Evolutionary conservation across 2,329 filamentous ascomycete species (phyloP).

Genomic region (Verticillium tricorpus): DNA sequence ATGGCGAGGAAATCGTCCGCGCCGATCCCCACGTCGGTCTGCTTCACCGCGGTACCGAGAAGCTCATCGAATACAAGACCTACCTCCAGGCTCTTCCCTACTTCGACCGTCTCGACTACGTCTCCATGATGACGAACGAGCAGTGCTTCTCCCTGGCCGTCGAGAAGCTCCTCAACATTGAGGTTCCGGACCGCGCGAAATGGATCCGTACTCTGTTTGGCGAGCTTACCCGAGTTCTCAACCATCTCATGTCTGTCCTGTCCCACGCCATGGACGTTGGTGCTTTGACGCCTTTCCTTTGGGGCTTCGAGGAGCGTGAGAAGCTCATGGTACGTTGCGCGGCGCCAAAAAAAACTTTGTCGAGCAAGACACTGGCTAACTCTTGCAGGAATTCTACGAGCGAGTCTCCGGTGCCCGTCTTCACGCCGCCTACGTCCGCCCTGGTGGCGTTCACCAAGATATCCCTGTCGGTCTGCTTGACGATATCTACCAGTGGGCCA

Average conservation of each 20-base stretch:
- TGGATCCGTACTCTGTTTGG: conserved; percentile 95
- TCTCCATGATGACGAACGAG: conserved; percentile 99
- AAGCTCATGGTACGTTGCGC: conserved; percentile 83
- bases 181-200: conserved; percentile 92
- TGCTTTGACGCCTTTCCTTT: conserved; percentile 95
- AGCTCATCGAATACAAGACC: conserved; percentile 99
- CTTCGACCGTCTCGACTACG: conserved; percentile 98
- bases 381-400: conserved; percentile 91
- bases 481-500: conserved; percentile 99
- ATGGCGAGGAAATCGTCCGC: conserved; percentile 94
- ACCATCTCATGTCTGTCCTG: conserved; percentile 96
- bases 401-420: conserved; percentile 97
- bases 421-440: conserved; percentile 93
- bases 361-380: background rate
- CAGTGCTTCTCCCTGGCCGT: conserved; percentile 94
- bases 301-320: conserved; percentile 99
- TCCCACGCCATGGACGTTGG: conserved; percentile 99
- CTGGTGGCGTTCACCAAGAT: conserved; percentile 94
- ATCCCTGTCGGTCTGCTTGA: conserved; percentile 89
- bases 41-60: conserved; percentile 95
- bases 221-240: conserved; percentile 89
- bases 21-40: conserved; percentile 95
- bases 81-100: conserved; percentile 97
- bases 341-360: background rate
- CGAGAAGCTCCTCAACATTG: conserved; percentile 95